phyloP scores from a whole-genome alignment of 768 basidiomycete genomes.

The Mycena belliarum region DNA sequence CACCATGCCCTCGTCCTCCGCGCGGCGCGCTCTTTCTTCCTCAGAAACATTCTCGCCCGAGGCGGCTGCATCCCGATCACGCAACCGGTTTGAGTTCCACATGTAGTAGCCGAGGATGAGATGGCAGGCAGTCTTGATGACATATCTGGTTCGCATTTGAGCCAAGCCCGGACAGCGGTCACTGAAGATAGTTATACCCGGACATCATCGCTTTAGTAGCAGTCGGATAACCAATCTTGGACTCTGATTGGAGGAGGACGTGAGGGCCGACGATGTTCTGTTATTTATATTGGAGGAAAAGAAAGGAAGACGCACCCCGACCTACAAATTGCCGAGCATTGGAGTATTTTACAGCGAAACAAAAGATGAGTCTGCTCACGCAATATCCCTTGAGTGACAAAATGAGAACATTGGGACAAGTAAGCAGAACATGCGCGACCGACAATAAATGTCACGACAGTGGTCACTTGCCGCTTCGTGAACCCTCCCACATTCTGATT shows the following conservation, averaged over 20 bases:
- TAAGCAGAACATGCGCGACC: no score
- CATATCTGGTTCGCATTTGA: constrained; percentile 3
- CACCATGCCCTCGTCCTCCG: constrained; percentile 26
- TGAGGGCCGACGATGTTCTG: constrained; percentile 23
- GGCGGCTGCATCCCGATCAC: constrained; percentile 21
- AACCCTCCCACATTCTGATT: constrained; percentile 28
- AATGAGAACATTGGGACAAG: background rate
- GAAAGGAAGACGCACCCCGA: constrained; percentile 2
- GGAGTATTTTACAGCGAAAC: no score
- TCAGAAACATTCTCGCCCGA: constrained; percentile 18
- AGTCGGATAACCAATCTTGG: constrained; percentile 23
- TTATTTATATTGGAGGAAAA: no score
- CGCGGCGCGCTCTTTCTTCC: constrained; percentile 15
- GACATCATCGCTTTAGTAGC: constrained; percentile 32
- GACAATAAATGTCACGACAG: constrained; percentile 30
- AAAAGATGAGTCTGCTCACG: background rate
- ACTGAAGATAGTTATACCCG: no score
- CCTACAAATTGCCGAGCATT: background rate
- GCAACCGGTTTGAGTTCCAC: constrained; percentile 30
- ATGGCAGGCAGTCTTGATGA: constrained; percentile 22
- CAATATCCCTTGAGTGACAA: constrained; percentile 10
- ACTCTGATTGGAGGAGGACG: constrained; percentile 16
- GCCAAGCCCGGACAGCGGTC: background rate
- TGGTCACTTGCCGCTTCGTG: constrained; percentile 31
- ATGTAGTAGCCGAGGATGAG: constrained; percentile 32